Conservation (phyloP, 1,284 basidiomycete genomes). For the Xerocomus minutiporus region DNA sequence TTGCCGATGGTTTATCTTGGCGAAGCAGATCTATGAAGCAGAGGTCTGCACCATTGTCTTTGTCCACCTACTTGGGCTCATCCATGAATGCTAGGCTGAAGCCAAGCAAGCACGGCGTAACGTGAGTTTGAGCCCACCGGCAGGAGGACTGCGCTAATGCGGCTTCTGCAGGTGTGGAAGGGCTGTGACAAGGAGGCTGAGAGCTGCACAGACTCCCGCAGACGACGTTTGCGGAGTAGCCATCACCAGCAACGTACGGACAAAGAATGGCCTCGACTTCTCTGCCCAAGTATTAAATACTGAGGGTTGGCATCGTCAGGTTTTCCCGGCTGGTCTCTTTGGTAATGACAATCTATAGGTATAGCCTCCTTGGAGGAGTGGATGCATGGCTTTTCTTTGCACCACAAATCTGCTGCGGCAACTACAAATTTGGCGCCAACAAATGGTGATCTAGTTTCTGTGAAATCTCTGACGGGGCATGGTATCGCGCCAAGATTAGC, state of each 20-base stretch:
- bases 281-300: slow-evolving; percentile 90
- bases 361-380: slow-evolving; percentile 87
- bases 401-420: slow-evolving; percentile 66
- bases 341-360: slow-evolving; percentile 39
- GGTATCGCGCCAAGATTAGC: slow-evolving; percentile 91
- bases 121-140: slow-evolving; percentile 42
- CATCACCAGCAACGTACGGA: slow-evolving; percentile 85
- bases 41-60: slow-evolving; percentile 49
- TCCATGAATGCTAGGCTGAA: slow-evolving; percentile 47
- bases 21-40: slow-evolving; percentile 76
- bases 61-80: slow-evolving; percentile 9
- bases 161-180: slow-evolving; percentile 66
- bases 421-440: slow-evolving; percentile 71
- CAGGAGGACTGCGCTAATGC: background rate
- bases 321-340: slow-evolving; percentile 2
- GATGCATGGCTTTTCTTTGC: slow-evolving; percentile 88
- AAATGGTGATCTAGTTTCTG: slow-evolving; percentile 86
- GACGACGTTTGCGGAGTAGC: slow-evolving; percentile 70
- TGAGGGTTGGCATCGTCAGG: slow-evolving; percentile 54
- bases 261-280: slow-evolving; percentile 74
- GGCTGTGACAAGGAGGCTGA: slow-evolving; percentile 71
- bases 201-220: slow-evolving; percentile 43
- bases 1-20: slow-evolving; percentile 79
- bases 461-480: slow-evolving; percentile 84
- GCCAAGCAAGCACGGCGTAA: slow-evolving; percentile 76